Evolutionary conservation across 108 stramenopile genomes (phyloP), one percentile per base, ranked within the genome.

Genomic region (Nitzschia sp.): DNA sequence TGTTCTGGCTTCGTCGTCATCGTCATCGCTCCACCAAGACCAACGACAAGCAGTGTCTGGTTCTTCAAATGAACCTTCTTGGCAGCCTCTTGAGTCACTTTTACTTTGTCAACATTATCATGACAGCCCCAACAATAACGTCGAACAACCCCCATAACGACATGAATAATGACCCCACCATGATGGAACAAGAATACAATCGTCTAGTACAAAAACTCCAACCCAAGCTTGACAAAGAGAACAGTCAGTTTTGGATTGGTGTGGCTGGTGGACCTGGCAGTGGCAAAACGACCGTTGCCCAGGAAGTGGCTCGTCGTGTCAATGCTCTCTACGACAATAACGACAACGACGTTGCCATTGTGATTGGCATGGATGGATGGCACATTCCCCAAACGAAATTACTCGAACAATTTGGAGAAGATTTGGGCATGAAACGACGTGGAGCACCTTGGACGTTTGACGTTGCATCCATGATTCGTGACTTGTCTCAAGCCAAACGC

Each of bases 391-490:
- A 78, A 32, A 35, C 75, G 1, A 38, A 81, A 56, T 64, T 89
- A 9, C 54, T 69, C 61, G 48, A 62, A n/a, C 74, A 51, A 58
- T 26, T 64, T 68, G 48, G 30, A 15, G 70, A 75, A 36, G 82
- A 82, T 25, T 62, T 76, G 18, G 64, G 74, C 11, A 28, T 79
- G 46, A 79, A 70, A 25, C 68, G 86, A 19, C 74, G 87, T 21
- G 87, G 90, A 13, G 85, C 90, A 23, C 85, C 87, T 0, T 87
- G 84, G 82, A 92, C 87, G 0, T 92, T 92, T 57, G 85, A 92
- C 72, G 82, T 81, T 17, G 76, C 83, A 42, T 57, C 58, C 1
- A 72, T 84, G 56, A 47, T 69, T 18, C 23, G 38, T 0, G 81
- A 74, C 28, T 74, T 92, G 13, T 48, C 47, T 11, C 47, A 55